Evolutionary conservation across 805 yeast genomes (phyloP).

Genomic region (Spathaspora boniae): DNA sequence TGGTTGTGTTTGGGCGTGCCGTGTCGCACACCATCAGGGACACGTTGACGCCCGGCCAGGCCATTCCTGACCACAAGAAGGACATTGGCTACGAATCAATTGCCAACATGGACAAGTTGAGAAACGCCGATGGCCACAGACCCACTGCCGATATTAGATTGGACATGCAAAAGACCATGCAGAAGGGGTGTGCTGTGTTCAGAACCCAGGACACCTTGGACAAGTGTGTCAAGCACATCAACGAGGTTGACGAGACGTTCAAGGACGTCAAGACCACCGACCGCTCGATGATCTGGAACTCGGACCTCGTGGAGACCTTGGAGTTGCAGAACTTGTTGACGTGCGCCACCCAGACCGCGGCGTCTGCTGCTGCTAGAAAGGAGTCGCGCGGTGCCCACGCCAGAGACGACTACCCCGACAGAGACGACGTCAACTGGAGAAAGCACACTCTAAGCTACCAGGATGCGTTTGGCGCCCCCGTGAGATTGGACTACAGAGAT

Average conservation of each 20-base stretch:
- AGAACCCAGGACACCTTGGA: conserved; percentile 91
- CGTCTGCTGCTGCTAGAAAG: conserved; percentile 89
- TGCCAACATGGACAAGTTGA: conserved; percentile 83
- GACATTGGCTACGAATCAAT: conserved; percentile 88
- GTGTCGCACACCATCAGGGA: conserved; percentile 91
- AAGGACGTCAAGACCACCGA: conserved; percentile 82
- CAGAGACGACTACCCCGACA: conserved; percentile 93
- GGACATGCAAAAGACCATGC: conserved; percentile 96
- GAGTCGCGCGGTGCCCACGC: conserved; percentile 99
- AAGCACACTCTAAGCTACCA: conserved; percentile 97
- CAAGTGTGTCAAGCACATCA: conserved; percentile 81
- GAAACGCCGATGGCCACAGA: conserved; percentile 80
- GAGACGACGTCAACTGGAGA: conserved; percentile 98
- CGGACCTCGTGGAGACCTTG: conserved; percentile 93
- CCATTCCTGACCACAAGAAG: conserved; percentile 76
- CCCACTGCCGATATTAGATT: conserved; percentile 87
- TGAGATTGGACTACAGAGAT: conserved; percentile 76
- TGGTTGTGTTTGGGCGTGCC: conserved; percentile 98
- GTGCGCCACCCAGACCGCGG: conserved; percentile 95
- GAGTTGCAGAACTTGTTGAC: conserved; percentile 96
- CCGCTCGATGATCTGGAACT: conserved; percentile 98
- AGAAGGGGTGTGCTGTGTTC: conserved; percentile 94
- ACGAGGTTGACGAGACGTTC: conserved; percentile 70
- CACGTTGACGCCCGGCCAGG: conserved; percentile 81
- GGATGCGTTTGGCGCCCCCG: conserved; percentile 62